These are phyloP conservation scores for Conticribra weissflogii DNA, from an alignment of 108 stramenopile species.

Conservation along the genomic window DNA sequence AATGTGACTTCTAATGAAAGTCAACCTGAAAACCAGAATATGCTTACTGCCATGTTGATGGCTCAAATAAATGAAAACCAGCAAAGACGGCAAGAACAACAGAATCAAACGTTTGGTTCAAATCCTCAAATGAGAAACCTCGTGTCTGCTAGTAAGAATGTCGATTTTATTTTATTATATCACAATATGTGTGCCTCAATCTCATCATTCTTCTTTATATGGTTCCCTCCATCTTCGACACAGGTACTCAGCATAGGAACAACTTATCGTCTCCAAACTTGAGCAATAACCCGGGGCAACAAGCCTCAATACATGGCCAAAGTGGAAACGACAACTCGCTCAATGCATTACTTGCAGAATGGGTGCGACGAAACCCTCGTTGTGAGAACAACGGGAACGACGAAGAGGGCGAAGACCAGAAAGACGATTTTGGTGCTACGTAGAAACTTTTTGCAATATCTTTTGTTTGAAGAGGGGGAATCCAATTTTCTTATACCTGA, in stretches of 20 bases:
- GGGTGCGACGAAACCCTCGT: background rate
- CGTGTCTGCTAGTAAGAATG: background rate
- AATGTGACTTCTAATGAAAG: background rate
- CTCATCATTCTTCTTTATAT: background rate
- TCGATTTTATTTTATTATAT: background rate
- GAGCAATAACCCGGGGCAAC: background rate
- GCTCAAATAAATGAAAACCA: slow-evolving; percentile 17
- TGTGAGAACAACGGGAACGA: background rate
- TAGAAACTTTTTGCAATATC: no score
- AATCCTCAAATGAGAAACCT: background rate
- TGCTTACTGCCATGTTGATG: slow-evolving; percentile 8
- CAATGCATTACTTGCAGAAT: background rate
- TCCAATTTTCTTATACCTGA: no score
- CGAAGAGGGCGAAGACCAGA: no score
- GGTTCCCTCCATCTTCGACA: background rate
- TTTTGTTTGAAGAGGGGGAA: no score
- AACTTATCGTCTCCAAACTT: background rate
- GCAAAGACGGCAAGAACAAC: slow-evolving; percentile 7
- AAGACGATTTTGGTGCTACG: no score
- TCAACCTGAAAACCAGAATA: background rate
- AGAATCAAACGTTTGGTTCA: background rate
- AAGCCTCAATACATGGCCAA: no score
- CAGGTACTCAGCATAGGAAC: background rate
- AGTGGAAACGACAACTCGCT: background rate
- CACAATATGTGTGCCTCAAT: background rate